Evolutionary conservation across 306 rosid species (phyloP), one percentile per base, ranked within the genome.

Genomic region (Inga oerstediana): DNA sequence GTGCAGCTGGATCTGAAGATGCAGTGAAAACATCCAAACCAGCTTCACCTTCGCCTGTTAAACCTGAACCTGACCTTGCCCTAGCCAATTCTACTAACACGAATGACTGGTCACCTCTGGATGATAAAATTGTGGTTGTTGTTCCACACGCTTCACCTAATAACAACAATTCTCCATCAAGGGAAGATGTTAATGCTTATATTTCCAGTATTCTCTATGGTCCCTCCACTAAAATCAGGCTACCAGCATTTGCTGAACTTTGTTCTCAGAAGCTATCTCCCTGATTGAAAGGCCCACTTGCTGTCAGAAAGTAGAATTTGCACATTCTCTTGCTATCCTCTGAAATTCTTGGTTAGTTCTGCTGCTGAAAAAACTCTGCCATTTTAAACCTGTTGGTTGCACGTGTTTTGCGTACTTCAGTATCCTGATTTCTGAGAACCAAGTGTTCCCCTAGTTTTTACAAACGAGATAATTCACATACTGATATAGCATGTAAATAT

Each of bases 101-200:
- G 78, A 35, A 16, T 17, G 84, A 88, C 48, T 95, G 98, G 97
- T 95, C 91, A 48, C 97, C 95, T 22, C 71, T 82, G 81, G 98
- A 93, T 71, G 97, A 95, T 78, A 85, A 81, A 81, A 93, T 92
- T 82, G 84, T 79, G 78, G 39, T 85, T 72, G 72, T 66, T 30
- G 86, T 86, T 84, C 91, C 91, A 35, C 17, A 58, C 80, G 73
- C 78, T 75, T 81, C 89, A 39, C 79, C 74, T 52, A 77, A 56
- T 52, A 77, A 62, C 32, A 75, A 56, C 69, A 75, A 56, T 72
- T 76, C 76, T 80, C 79, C 87, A 46, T 79, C 89, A 74, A 84
- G 88, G 87, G 88, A 88, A 85, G 86, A 86, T 44, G 56, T 91
- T 30, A 77, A 89, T 59, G 72, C 79, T 7, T 16, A 89, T 66